These are phyloP conservation scores for Phycomyces nitens DNA, from an alignment of 192 early-diverging fungal species.

Conservation along the genomic window DNA sequence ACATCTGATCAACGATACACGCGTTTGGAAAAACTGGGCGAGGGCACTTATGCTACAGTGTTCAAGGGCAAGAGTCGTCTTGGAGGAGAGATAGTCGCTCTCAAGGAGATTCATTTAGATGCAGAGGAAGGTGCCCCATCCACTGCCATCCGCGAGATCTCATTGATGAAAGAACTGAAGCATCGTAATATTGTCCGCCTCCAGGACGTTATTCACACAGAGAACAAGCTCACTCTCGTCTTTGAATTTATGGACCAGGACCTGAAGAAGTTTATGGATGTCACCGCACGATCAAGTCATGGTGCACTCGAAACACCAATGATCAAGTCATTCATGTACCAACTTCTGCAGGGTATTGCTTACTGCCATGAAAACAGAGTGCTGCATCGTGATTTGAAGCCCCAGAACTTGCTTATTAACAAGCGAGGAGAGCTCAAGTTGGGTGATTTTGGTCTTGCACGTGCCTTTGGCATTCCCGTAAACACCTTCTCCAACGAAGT, in stretches of 20 bases:
- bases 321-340: slow-evolving; percentile 82
- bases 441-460: slow-evolving; percentile 84
- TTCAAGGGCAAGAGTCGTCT: slow-evolving; percentile 79
- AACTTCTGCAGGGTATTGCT: slow-evolving; percentile 75
- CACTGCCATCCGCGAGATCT: slow-evolving; percentile 97
- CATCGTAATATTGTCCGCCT: slow-evolving; percentile 89
- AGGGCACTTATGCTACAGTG: slow-evolving; percentile 94
- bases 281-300: slow-evolving; percentile 56
- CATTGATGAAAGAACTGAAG: slow-evolving; percentile 93
- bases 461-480: slow-evolving; percentile 81
- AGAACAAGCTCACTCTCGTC: slow-evolving; percentile 79
- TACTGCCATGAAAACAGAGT: slow-evolving; percentile 84
- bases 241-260: slow-evolving; percentile 89
- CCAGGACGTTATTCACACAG: slow-evolving; percentile 83
- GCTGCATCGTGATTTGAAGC: slow-evolving; percentile 80
- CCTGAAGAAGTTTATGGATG: slow-evolving; percentile 84
- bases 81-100: slow-evolving; percentile 84
- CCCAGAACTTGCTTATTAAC: slow-evolving; percentile 82
- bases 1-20: slow-evolving; percentile 52
- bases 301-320: slow-evolving; percentile 59
- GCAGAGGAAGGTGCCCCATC: slow-evolving; percentile 94
- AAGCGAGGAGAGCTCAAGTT: slow-evolving; percentile 74
- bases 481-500: slow-evolving; percentile 98
- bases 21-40: slow-evolving; percentile 90
- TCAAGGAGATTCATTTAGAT: slow-evolving; percentile 94